phyloP scores from a whole-genome alignment of 257 asterid species.

The Hygrophila difformis region DNA sequence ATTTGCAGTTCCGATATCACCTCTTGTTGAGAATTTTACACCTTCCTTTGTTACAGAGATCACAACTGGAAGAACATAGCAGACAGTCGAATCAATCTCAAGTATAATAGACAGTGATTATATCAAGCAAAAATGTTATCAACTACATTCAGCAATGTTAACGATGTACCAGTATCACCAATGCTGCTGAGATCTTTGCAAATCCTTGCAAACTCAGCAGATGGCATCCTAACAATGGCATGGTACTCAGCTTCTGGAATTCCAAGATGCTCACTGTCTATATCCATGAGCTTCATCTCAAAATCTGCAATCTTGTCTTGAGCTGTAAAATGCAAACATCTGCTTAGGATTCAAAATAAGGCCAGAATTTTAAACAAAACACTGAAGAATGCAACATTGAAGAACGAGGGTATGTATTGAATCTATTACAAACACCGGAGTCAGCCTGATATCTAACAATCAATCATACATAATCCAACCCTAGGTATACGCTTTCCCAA shows the following conservation, averaged over 20 bases:
- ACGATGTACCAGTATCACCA: conserved; percentile 48
- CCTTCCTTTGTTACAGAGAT: conserved; percentile 51
- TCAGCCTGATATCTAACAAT: too few relatives aligned
- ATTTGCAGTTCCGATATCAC: conserved; percentile 84
- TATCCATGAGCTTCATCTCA: conserved; percentile 65
- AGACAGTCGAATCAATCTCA: not conserved
- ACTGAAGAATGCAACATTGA: too few relatives aligned
- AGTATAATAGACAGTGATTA: not conserved
- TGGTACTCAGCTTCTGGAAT: conserved; percentile 65
- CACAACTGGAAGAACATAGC: not conserved
- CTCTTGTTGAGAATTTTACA: conserved; percentile 64
- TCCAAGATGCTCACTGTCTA: conserved; percentile 65
- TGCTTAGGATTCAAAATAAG: too few relatives aligned
- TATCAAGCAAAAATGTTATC: not conserved
- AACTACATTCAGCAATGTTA: not conserved
- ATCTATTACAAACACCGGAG: too few relatives aligned
- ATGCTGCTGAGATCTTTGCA: conserved; percentile 61
- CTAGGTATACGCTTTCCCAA: too few relatives aligned
- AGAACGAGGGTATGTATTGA: too few relatives aligned
- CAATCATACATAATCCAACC: too few relatives aligned
- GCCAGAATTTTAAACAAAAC: too few relatives aligned
- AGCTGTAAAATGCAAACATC: conserved; percentile 20
- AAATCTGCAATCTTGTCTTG: conserved; percentile 64
- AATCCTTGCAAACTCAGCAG: conserved; percentile 50
- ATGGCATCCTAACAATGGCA: conserved; percentile 60